A percentile compares a stretch with the other conserved stretches of the same genome.
Evolutionary conservation across 805 yeast species (phyloP).

Genomic region (Ogataea pini): DNA sequence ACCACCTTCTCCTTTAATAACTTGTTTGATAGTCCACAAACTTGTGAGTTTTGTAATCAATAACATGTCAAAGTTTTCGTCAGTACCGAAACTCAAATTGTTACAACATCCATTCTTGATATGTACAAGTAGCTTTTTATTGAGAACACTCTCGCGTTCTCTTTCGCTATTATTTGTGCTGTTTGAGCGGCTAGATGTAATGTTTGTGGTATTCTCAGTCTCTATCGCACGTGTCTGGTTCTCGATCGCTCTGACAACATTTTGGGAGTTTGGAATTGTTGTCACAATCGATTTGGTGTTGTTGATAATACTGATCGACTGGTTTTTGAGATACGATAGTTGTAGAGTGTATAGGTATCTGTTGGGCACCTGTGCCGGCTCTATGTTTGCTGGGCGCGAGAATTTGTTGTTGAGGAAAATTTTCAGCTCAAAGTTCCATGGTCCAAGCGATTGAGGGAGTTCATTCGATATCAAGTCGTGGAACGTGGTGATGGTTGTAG

Average conservation of each 20-base stretch:
- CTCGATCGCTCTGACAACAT: constrained; percentile 14
- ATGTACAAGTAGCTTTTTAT: constrained; percentile 30
- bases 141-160: constrained; percentile 19
- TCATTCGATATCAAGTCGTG: constrained; percentile 73
- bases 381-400: constrained; percentile 42
- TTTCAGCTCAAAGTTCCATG: constrained; percentile 70
- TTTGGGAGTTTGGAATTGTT: constrained; percentile 27
- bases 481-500: constrained; percentile 63
- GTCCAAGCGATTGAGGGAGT: constrained; percentile 58
- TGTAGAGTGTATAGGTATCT: constrained; percentile 51
- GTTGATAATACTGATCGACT: constrained; percentile 51
- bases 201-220: constrained; percentile 14
- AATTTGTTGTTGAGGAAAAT: constrained; percentile 65
- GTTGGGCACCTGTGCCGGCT: constrained; percentile 40
- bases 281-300: constrained; percentile 41
- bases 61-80: constrained; percentile 58
- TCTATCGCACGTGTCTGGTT: constrained; percentile 4
- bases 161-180: constrained; percentile 1
- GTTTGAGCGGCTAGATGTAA: constrained; percentile 9
- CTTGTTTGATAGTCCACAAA: constrained; percentile 69
- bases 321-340: constrained; percentile 49
- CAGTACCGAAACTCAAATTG: constrained; percentile 32
- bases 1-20: constrained; percentile 75
- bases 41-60: constrained; percentile 61
- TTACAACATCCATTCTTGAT: constrained; percentile 51